A percentile compares a stretch with the other conserved stretches of the same genome.
These are phyloP conservation scores for Calonectria naviculata DNA, from an alignment of 2,329 filamentous ascomycete species.

Conservation along the genomic window DNA sequence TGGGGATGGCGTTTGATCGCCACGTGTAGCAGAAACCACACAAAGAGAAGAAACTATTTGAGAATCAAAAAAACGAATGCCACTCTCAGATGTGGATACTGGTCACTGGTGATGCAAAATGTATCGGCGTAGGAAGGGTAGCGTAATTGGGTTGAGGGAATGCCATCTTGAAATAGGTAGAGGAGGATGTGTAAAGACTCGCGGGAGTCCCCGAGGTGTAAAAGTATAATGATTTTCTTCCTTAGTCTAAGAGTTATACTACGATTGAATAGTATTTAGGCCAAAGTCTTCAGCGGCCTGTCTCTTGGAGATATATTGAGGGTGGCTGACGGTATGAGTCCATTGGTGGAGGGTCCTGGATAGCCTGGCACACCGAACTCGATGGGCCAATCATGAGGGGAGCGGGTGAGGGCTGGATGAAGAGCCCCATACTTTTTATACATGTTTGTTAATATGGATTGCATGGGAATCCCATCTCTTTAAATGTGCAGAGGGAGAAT, in stretches of 20 bases:
- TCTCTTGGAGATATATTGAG: not conserved
- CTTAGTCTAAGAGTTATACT: not conserved
- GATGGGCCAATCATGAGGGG: not conserved
- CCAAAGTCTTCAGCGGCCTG: not conserved
- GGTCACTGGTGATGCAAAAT: slow-evolving; percentile 6
- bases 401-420: not conserved
- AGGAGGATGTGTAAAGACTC: not conserved
- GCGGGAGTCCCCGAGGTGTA: not conserved
- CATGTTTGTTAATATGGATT: not conserved
- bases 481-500: too few relatives aligned
- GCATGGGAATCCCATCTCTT: not conserved
- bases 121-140: not conserved
- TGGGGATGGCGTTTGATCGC: slow-evolving; percentile 36
- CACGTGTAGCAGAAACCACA: slow-evolving; percentile 42
- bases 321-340: not conserved
- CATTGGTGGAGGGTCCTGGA: not conserved
- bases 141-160: slow-evolving; percentile 4
- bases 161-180: not conserved
- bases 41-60: slow-evolving; percentile 35
- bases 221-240: not conserved
- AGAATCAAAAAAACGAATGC: slow-evolving; percentile 41
- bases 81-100: slow-evolving; percentile 25
- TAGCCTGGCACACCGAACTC: not conserved
- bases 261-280: not conserved
- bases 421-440: not conserved